Conservation (phyloP, 768 basidiomycete species). For the Hericium rajendrae region DNA sequence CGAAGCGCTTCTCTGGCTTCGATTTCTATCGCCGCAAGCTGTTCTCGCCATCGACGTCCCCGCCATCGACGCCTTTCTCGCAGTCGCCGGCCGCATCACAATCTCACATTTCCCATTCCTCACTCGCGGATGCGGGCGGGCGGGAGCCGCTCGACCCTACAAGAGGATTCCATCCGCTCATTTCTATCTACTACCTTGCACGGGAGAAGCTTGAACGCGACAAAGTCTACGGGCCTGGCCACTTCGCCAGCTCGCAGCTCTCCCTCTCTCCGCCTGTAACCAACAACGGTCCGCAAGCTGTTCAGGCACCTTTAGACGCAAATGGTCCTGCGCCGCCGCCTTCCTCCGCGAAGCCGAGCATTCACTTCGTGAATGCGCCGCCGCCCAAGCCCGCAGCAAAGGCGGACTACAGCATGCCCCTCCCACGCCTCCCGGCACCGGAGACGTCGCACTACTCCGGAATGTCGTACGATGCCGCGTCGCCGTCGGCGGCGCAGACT, state of each 20-base stretch:
- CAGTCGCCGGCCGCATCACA: constrained; percentile 55
- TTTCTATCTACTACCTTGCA: constrained; percentile 95
- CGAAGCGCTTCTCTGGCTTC: constrained; percentile 88
- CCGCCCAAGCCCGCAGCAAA: constrained; percentile 27
- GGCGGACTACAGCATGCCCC: constrained; percentile 75
- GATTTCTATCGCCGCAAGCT: constrained; percentile 91
- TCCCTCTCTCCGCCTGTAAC: constrained; percentile 33
- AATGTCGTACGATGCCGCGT: constrained; percentile 60
- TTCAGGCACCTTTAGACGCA: background rate
- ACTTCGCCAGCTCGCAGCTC: constrained; percentile 88
- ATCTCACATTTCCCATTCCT: constrained; percentile 39
- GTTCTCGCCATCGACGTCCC: constrained; percentile 47
- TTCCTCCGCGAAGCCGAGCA: constrained; percentile 14
- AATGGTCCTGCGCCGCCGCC: constrained; percentile 14
- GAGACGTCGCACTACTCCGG: constrained; percentile 75
- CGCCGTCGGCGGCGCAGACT: constrained; percentile 34
- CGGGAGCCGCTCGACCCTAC: constrained; percentile 68
- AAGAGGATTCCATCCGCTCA: constrained; percentile 85
- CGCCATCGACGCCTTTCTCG: constrained; percentile 41
- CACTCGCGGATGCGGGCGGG: constrained; percentile 33
- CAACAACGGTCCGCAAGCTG: background rate
- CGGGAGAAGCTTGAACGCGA: constrained; percentile 95
- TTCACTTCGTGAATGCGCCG: constrained; percentile 10
- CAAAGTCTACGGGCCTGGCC: constrained; percentile 84
- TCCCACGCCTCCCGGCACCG: constrained; percentile 74